Conservation (phyloP, 345 rosid species). For the Capsella bursapastoris region DNA sequence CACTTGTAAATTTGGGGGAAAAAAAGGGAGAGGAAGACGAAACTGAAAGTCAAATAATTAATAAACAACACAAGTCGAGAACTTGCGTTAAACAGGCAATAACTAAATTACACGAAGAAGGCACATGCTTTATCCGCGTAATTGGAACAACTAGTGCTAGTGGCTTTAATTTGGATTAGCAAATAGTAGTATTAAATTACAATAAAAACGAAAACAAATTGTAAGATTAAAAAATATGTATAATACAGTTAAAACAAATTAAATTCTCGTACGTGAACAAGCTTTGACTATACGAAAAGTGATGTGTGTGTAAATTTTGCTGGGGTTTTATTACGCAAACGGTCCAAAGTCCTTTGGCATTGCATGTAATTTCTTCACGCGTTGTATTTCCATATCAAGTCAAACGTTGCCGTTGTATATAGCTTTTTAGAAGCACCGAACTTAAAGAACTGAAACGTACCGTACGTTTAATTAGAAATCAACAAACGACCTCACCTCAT, state of each 20-base stretch:
- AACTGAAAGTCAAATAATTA: background rate
- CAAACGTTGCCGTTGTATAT: constrained; percentile 3
- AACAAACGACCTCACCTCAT: no score
- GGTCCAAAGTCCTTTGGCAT: constrained; percentile 30
- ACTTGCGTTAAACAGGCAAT: constrained; percentile 6
- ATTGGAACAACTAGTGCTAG: constrained; percentile 37
- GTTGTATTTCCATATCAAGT: constrained; percentile 12
- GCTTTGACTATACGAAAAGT: constrained; percentile 7
- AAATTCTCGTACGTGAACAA: constrained; percentile 11
- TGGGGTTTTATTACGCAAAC: constrained; percentile 26
- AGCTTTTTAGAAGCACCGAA: background rate
- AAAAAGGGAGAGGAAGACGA: background rate
- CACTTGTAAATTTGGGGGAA: background rate
- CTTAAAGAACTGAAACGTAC: background rate
- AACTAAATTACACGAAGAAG: background rate
- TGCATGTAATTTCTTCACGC: constrained; percentile 39
- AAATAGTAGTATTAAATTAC: background rate
- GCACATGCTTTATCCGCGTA: constrained; percentile 40
- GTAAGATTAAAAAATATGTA: background rate
- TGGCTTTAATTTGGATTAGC: constrained; percentile 27
- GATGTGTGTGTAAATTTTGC: constrained; percentile 11
- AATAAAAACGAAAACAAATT: background rate
- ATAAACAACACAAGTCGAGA: constrained; percentile 26
- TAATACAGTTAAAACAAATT: background rate
- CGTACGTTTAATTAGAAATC: no score